Evolutionary conservation across 176 grass and related monocot species (phyloP), one percentile per base, ranked within the genome.

Genomic region (Oryza rufipogon): DNA sequence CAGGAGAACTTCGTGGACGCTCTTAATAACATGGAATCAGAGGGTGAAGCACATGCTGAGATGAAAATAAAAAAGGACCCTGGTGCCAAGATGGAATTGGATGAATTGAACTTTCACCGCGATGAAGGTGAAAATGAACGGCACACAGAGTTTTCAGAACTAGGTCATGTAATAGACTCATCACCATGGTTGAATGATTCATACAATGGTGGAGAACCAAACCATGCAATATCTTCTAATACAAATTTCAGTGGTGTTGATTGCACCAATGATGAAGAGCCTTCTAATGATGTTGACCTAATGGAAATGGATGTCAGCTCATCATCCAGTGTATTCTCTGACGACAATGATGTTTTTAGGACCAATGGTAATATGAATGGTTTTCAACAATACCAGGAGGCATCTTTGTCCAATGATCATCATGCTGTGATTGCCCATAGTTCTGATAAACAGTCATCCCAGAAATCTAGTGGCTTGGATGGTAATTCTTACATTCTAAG

Each of bases 1-100:
- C 90, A 92, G 44, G 92, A 95, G 8, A 94, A 86, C 81, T 92
- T 98, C 61, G 64, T 98, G 33, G 93, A 95, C 81, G 84, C 93
- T 51, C 81, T 65, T 76, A 92, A 94, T 74, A 88, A n/a, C 64
- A 90, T 83, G 41, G 93, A 79, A 60, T 87, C 64, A 15, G 93
- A 93, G 84, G 68, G 66, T 23, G 85, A 90, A 87, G 67, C 15
- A 2, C 74, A 87, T 73, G 74, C 13, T 79, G 87, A 78, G 70
- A 93, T 82, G 47, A 80, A 91, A 87, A 78, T 42, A 71, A 77
- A 69, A 87, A 66, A 1, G 66, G 73, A 75, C 44, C 26, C 80
- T 16, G 71, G 12, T 80, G 41, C 87, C 7, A 72, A 81, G 9
- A 71, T 83, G 70, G 79, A 88, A 90, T 61, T 6, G 20, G 38